Percentiles rank a stretch among this genome's conserved stretches.
phyloP scores from a whole-genome alignment of 805 yeast species.

The Candida oleophila region DNA sequence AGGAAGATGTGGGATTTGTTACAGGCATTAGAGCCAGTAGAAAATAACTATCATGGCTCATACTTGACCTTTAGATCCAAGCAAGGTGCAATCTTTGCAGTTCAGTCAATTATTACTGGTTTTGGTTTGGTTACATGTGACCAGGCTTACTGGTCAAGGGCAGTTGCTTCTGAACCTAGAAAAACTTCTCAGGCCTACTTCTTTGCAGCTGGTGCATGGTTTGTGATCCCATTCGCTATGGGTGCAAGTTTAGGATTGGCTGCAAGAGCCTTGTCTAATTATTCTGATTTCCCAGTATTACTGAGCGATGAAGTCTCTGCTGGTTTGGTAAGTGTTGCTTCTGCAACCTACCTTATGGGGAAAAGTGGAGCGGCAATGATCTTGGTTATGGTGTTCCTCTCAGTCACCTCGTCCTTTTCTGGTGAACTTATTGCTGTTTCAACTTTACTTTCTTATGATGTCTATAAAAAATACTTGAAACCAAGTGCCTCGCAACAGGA shows the following conservation, averaged over 20 bases:
- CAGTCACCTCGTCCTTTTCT: slow-evolving; percentile 42
- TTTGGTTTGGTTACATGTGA: slow-evolving; percentile 22
- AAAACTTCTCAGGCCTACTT: slow-evolving; percentile 21
- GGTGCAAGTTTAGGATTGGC: slow-evolving; percentile 38
- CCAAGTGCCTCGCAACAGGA: slow-evolving; percentile 21
- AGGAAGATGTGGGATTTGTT: slow-evolving; percentile 23
- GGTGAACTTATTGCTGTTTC: slow-evolving; percentile 43
- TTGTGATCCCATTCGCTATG: slow-evolving; percentile 24
- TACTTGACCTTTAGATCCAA: slow-evolving; percentile 16
- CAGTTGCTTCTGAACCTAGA: slow-evolving; percentile 22
- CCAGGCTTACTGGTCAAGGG: slow-evolving; percentile 25
- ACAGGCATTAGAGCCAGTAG: slow-evolving; percentile 13
- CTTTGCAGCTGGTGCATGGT: slow-evolving; percentile 24
- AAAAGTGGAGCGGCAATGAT: slow-evolving; percentile 26
- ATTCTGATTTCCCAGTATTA: slow-evolving; percentile 19
- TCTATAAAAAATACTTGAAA: slow-evolving; percentile 24
- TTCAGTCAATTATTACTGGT: slow-evolving; percentile 21
- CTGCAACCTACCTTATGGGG: slow-evolving; percentile 22
- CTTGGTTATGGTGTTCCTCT: slow-evolving; percentile 34
- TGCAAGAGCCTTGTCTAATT: slow-evolving; percentile 25
- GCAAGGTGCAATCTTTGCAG: slow-evolving; percentile 20
- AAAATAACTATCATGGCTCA: slow-evolving; percentile 15
- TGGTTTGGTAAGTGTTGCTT: slow-evolving; percentile 22
- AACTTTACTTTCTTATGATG: slow-evolving; percentile 27
- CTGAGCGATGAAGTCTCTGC: slow-evolving; percentile 16